A percentile compares a stretch with the other conserved stretches of the same genome.
Evolutionary conservation across 371 early-diverging fungal genomes (phyloP).

Genomic region (Parasitella parasitica): DNA sequence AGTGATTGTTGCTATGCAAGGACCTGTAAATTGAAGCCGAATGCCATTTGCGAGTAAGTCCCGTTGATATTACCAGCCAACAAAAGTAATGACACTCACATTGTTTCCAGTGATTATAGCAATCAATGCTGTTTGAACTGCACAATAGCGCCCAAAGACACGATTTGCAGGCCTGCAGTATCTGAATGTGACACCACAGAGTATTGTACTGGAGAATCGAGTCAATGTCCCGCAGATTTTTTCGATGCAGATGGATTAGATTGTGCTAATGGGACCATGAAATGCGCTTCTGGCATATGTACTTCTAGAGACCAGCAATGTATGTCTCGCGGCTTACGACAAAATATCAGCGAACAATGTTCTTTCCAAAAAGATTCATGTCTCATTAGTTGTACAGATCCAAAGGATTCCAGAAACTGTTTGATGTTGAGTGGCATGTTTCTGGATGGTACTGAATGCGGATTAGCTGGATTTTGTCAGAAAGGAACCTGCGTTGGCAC

Average conservation of each 20-base stretch:
- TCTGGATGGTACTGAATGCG: slow-evolving; percentile 91
- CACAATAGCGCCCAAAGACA: slow-evolving; percentile 57
- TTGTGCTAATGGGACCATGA: slow-evolving; percentile 61
- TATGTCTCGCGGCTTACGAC: slow-evolving; percentile 56
- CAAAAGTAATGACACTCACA: neutral
- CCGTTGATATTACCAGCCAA: no score
- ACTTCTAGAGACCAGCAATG: slow-evolving; percentile 89
- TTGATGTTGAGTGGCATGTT: slow-evolving; percentile 75
- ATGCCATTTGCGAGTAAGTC: slow-evolving; percentile 72
- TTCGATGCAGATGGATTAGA: slow-evolving; percentile 69
- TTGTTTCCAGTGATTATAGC: slow-evolving; percentile 65
- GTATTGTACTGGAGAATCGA: slow-evolving; percentile 75
- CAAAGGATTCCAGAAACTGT: slow-evolving; percentile 47
- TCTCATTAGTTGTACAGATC: slow-evolving; percentile 69
- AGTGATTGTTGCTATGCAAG: slow-evolving; percentile 80
- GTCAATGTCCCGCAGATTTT: slow-evolving; percentile 75
- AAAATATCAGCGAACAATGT: slow-evolving; percentile 51
- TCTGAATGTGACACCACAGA: slow-evolving; percentile 86
- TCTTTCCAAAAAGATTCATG: slow-evolving; percentile 62
- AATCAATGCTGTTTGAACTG: slow-evolving; percentile 86
- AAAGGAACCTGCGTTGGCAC: slow-evolving; percentile 50
- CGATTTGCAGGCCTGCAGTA: slow-evolving; percentile 75
- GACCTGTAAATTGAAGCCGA: slow-evolving; percentile 78
- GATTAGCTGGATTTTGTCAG: slow-evolving; percentile 67
- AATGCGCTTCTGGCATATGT: slow-evolving; percentile 89